Conservation (phyloP, 163 green algal species). For the Prototheca wickerhamii region DNA sequence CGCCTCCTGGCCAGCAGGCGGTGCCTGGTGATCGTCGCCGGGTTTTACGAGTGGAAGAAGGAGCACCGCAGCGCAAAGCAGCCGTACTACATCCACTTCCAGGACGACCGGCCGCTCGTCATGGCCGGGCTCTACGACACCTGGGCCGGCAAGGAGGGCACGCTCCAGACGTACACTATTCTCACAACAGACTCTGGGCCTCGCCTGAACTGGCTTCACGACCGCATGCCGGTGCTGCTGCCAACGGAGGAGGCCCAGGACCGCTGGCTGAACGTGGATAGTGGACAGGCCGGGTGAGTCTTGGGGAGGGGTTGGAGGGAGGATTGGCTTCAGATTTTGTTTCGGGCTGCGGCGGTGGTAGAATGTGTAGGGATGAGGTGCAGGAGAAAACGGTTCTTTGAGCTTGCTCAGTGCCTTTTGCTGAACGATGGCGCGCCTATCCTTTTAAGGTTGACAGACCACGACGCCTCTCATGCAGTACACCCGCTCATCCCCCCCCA, state of each 20-base stretch:
- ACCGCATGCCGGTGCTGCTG: slow-evolving; percentile 77
- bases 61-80: slow-evolving; percentile 40
- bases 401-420: no score
- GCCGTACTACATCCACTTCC: slow-evolving; percentile 56
- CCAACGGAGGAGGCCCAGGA: slow-evolving; percentile 17
- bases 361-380: no score
- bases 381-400: background rate
- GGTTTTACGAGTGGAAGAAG: slow-evolving; percentile 76
- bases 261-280: slow-evolving; percentile 37
- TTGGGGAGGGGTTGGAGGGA: background rate
- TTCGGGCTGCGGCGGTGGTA: background rate
- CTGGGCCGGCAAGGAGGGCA: slow-evolving; percentile 10
- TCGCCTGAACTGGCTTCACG: slow-evolving; percentile 70
- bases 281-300: background rate
- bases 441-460: no score
- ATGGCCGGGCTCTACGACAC: slow-evolving; percentile 32
- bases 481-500: background rate
- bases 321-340: background rate
- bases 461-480: no score
- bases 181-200: slow-evolving; percentile 50
- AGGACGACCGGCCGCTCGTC: slow-evolving; percentile 17
- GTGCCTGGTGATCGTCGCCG: slow-evolving; percentile 60
- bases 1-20: slow-evolving; percentile 36
- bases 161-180: slow-evolving; percentile 56
- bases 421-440: no score